Conservation (phyloP, 2,329 filamentous ascomycete genomes). For the Cercospora zeina region DNA sequence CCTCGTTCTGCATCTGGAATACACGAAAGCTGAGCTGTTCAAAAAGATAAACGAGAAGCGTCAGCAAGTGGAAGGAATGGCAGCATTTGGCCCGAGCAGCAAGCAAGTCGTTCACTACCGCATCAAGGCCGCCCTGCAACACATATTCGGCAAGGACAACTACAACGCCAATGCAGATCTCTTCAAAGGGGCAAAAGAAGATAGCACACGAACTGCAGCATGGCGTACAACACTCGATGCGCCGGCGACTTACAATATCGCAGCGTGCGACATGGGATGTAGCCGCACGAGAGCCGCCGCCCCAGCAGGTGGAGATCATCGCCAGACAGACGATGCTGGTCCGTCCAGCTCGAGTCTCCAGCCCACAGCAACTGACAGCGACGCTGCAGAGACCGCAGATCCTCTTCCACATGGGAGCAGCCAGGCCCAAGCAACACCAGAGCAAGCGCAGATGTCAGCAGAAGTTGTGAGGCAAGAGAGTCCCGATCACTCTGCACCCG, state of each 20-base stretch:
- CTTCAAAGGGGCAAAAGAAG: neutral
- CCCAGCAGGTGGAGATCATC: neutral
- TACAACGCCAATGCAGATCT: neutral
- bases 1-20: neutral
- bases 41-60: neutral
- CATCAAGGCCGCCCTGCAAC: neutral
- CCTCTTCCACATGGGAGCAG: neutral
- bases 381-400: neutral
- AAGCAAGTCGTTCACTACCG: constrained; percentile 5
- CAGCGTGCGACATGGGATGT: too few species aligned
- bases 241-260: neutral
- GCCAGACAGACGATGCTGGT: neutral
- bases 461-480: neutral
- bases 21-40: neutral
- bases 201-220: neutral
- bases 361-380: neutral
- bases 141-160: neutral
- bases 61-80: neutral
- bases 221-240: neutral
- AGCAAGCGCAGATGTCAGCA: neutral
- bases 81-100: neutral
- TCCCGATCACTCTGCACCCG: neutral
- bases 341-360: neutral
- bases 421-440: neutral
- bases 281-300: neutral